Conservation (phyloP, 169 alveolate species). For the Theileria orientalis region DNA sequence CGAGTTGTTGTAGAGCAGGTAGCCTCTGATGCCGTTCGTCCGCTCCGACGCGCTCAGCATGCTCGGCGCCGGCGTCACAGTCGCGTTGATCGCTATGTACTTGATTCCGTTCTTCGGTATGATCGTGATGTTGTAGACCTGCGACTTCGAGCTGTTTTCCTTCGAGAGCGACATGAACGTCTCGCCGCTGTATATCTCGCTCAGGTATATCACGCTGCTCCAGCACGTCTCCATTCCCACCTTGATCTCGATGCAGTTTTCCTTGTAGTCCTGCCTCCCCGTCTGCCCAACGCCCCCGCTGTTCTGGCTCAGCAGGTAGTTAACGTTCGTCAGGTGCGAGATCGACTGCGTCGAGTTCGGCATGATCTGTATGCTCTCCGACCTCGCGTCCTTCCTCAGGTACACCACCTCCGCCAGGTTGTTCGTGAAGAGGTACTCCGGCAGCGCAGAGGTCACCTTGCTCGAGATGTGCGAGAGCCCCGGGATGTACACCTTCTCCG, state of each 20-base stretch:
- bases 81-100: constrained; percentile 71
- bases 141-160: constrained; percentile 58
- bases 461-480: constrained; percentile 76
- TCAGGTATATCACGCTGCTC: constrained; percentile 77
- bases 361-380: constrained; percentile 24
- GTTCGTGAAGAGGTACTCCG: constrained; percentile 78
- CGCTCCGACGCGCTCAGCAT: constrained; percentile 66
- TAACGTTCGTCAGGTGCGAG: constrained; percentile 23
- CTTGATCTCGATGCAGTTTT: constrained; percentile 40
- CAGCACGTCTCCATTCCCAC: constrained; percentile 61
- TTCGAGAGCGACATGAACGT: constrained; percentile 74
- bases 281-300: not conserved
- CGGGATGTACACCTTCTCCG: constrained; percentile 74
- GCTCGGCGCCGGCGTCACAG: constrained; percentile 72
- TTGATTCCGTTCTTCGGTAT: constrained; percentile 80
- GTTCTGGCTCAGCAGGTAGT: not conserved
- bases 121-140: constrained; percentile 74
- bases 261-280: constrained; percentile 3
- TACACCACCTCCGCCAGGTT: constrained; percentile 53
- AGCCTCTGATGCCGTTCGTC: constrained; percentile 60
- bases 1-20: constrained; percentile 66
- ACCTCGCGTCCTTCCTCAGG: constrained; percentile 71
- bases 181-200: constrained; percentile 79
- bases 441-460: constrained; percentile 79
- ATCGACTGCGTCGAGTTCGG: constrained; percentile 39